Evolutionary conservation across 148 eudicot genomes (phyloP).

Genomic region (Fallopia convolvulus): DNA sequence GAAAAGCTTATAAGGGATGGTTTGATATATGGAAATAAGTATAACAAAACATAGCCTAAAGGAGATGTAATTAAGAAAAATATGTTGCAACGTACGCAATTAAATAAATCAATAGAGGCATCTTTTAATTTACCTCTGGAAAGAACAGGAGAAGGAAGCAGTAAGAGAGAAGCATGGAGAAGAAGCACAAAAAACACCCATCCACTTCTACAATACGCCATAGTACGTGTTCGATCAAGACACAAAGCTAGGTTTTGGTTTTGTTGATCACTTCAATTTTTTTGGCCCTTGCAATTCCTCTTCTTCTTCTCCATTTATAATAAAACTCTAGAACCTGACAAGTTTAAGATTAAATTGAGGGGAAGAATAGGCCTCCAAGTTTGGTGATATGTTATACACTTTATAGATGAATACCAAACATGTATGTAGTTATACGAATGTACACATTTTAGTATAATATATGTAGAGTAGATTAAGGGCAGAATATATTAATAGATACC

Average conservation of each 20-base stretch:
- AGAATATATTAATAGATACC: too few relatives aligned
- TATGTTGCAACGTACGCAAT: neutral
- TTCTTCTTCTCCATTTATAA: neutral
- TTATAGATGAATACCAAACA: slow-evolving; percentile 1
- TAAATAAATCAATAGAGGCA: neutral
- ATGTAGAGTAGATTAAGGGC: neutral
- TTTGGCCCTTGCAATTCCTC: neutral
- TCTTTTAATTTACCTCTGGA: neutral
- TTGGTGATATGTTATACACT: slow-evolving; percentile 1
- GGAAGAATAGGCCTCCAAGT: slow-evolving; percentile 2
- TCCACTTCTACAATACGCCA: slow-evolving; percentile 5
- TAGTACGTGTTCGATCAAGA: neutral
- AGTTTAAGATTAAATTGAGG: neutral
- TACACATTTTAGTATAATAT: neutral
- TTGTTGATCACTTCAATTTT: neutral
- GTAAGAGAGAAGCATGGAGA: neutral
- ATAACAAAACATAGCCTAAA: neutral
- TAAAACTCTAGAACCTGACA: neutral
- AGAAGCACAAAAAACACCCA: neutral
- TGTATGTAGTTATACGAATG: neutral
- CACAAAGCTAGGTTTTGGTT: neutral
- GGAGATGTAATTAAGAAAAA: too few relatives aligned
- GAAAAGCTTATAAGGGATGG: too few relatives aligned
- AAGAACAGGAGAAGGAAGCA: slow-evolving; percentile 5
- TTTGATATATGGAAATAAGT: too few relatives aligned